Percentiles rank a stretch among this genome's conserved stretches.
Conservation (phyloP, 108 stramenopile species). For the Stephanodiscus minutulus region DNA sequence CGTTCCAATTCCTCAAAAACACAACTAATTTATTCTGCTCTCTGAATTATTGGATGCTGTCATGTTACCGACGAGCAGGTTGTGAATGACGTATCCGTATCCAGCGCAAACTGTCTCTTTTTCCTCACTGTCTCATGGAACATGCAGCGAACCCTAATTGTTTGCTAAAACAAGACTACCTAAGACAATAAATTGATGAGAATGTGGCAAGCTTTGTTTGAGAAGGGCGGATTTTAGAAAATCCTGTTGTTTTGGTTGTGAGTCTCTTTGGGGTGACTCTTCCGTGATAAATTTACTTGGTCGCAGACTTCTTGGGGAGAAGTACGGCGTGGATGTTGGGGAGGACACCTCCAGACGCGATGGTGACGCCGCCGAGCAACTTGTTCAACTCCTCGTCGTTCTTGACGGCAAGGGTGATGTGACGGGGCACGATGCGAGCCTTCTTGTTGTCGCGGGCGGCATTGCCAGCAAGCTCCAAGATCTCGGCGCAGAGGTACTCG, state of each 20-base stretch:
- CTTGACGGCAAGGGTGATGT: constrained; percentile 7
- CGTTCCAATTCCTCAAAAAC: no score
- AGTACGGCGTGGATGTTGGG: constrained; percentile 96
- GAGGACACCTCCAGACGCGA: constrained; percentile 87
- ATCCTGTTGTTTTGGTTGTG: constrained; percentile 6
- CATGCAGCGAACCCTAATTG: no score
- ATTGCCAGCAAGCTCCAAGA: constrained; percentile 94
- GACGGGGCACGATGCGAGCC: constrained; percentile 82
- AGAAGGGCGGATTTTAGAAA: constrained; percentile 13
- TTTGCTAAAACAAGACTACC: no score
- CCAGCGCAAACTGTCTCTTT: no score
- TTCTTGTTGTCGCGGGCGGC: constrained; percentile 98
- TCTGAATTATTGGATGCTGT: no score
- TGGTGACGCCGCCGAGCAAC: constrained; percentile 86
- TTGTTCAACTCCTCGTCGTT: constrained; percentile 6
- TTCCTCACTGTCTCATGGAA: no score
- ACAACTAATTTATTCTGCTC: no score
- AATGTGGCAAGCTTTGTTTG: constrained; percentile 3
- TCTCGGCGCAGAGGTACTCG: constrained; percentile 83
- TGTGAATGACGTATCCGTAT: no score
- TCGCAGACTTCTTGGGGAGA: constrained; percentile 49
- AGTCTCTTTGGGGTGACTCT: not conserved
- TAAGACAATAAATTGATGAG: no score
- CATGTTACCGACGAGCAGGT: no score
- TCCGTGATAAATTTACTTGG: constrained; percentile 33